phyloP scores from a whole-genome alignment of 1,139 yeast genomes.

The Taphrina deformans region DNA sequence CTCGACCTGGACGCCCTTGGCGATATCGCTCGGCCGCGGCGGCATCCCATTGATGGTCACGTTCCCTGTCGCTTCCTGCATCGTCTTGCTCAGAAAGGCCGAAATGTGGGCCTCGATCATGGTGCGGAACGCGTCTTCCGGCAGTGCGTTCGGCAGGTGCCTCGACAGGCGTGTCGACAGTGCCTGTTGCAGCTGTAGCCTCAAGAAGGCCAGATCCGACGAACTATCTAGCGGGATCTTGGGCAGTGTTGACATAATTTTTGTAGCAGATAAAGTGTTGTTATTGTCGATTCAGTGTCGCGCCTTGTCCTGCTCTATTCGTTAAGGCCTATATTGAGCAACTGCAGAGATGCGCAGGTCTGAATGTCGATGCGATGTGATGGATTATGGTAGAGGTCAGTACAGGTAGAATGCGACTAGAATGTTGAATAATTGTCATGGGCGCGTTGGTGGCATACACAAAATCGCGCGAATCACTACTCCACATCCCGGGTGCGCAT shows the following conservation, averaged over 20 bases:
- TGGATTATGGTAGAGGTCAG: no score
- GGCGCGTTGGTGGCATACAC: neutral
- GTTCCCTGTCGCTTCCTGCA: slow-evolving; percentile 14
- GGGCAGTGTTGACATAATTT: neutral
- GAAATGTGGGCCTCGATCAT: slow-evolving; percentile 25
- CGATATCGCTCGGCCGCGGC: slow-evolving; percentile 26
- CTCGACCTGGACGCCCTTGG: slow-evolving; percentile 30
- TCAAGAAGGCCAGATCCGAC: slow-evolving; percentile 17
- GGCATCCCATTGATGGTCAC: slow-evolving; percentile 22
- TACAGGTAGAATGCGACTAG: no score
- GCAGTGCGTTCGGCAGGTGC: slow-evolving; percentile 27
- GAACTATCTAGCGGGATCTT: slow-evolving; percentile 27
- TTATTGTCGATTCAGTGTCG: neutral
- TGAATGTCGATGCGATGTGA: no score
- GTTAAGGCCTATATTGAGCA: no score
- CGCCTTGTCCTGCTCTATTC: neutral
- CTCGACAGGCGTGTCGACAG: slow-evolving; percentile 18
- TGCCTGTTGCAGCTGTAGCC: slow-evolving; percentile 23
- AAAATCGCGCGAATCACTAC: neutral
- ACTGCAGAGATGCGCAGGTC: no score
- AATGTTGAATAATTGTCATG: neutral
- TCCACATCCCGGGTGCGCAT: no score
- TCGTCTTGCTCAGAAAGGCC: slow-evolving; percentile 10
- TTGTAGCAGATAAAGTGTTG: neutral
- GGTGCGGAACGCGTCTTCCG: slow-evolving; percentile 26